A percentile compares a stretch with the other conserved stretches of the same genome.
Conservation (phyloP, 129 eudicot species). For the carrot (Daucus carota) region DNA sequence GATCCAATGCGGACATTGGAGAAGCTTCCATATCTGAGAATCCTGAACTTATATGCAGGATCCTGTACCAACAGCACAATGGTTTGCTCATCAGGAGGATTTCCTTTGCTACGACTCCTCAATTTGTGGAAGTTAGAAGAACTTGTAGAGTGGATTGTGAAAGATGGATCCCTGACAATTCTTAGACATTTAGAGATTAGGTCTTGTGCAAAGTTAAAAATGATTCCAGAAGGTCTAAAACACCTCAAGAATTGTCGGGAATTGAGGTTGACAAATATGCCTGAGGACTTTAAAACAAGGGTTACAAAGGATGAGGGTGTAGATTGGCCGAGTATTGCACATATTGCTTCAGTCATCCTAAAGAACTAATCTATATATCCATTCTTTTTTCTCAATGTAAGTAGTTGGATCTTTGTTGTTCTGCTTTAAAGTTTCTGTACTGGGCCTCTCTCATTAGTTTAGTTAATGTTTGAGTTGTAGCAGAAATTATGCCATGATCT, state of each 20-base stretch:
- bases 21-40: conserved; percentile 10
- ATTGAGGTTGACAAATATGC: conserved; percentile 4
- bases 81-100: conserved; percentile 10
- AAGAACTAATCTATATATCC: not conserved
- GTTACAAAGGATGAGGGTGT: not conserved
- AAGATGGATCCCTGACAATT: not conserved
- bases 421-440: too few relatives aligned
- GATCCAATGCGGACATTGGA: conserved; percentile 11
- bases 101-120: conserved; percentile 12
- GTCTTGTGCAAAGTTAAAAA: conserved; percentile 7
- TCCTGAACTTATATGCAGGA: not conserved
- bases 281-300: conserved; percentile 3
- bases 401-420: too few relatives aligned
- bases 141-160: conserved; percentile 8
- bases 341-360: not conserved
- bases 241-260: not conserved
- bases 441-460: too few relatives aligned
- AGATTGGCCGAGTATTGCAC: conserved; percentile 8
- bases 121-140: conserved; percentile 16
- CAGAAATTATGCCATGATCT: too few relatives aligned
- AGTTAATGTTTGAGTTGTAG: too few relatives aligned
- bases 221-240: conserved; percentile 5
- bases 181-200: conserved; percentile 14
- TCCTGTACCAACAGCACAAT: not conserved
- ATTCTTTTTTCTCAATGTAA: too few relatives aligned